phyloP scores from a whole-genome alignment of 345 rosid genomes.

The Salix purpurea region DNA sequence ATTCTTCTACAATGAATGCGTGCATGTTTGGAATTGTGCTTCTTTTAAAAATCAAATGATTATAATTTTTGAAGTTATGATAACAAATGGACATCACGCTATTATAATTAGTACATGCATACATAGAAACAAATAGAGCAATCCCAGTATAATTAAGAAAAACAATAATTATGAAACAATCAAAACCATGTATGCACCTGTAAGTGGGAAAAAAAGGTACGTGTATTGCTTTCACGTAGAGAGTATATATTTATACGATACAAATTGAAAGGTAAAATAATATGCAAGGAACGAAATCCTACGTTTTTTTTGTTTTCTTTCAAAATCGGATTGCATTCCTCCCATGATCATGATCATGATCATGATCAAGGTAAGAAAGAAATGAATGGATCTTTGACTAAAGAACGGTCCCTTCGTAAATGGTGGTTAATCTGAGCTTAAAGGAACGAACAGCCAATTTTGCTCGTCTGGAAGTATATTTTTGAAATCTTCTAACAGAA shows the following conservation, averaged over 20 bases:
- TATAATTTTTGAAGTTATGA: too few relatives aligned
- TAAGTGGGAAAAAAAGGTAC: not conserved
- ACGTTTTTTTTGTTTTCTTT: not conserved
- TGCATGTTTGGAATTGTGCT: too few relatives aligned
- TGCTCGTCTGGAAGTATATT: conserved; percentile 57
- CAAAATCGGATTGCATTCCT: not conserved
- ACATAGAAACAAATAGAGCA: too few relatives aligned
- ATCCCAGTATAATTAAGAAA: not conserved
- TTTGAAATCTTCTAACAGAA: conserved; percentile 51
- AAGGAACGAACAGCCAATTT: conserved; percentile 77
- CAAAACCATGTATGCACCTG: not conserved
- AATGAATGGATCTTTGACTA: not conserved
- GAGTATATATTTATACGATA: not conserved
- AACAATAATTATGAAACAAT: not conserved
- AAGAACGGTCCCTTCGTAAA: conserved; percentile 62
- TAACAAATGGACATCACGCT: too few relatives aligned
- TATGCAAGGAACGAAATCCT: not conserved
- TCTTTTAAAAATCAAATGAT: too few relatives aligned
- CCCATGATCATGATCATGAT: not conserved
- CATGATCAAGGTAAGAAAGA: not conserved
- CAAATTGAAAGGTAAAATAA: not conserved
- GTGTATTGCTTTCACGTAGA: not conserved
- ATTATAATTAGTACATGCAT: too few relatives aligned
- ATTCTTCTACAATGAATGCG: too few relatives aligned
- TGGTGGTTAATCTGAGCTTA: conserved; percentile 58